Percentiles rank a stretch among this genome's conserved stretches.
phyloP scores from a whole-genome alignment of 2,329 filamentous ascomycete species.

The Coniochaeta sp. region DNA sequence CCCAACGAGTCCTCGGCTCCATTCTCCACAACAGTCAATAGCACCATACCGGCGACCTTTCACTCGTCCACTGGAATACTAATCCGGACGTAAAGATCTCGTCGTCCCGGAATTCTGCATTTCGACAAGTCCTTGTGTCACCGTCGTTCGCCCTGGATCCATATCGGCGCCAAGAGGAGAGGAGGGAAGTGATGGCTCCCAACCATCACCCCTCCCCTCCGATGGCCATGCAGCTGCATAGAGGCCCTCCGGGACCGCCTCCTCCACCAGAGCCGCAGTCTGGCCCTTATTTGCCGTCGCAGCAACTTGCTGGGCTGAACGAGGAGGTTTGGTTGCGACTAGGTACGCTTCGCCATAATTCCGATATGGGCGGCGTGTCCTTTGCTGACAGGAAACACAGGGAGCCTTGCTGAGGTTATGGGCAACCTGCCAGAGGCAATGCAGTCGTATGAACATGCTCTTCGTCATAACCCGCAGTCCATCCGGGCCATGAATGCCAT shows the following conservation, averaged over 20 bases:
- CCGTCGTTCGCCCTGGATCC: not conserved
- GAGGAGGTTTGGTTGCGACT: slow-evolving; percentile 90
- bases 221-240: slow-evolving; percentile 60
- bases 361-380: slow-evolving; percentile 8
- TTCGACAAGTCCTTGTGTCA: not conserved
- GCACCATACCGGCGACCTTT: not conserved
- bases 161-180: slow-evolving; percentile 2
- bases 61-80: not conserved
- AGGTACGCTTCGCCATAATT: slow-evolving; percentile 49
- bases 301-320: slow-evolving; percentile 71
- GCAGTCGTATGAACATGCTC: slow-evolving; percentile 81
- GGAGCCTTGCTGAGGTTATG: slow-evolving; percentile 78
- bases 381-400: slow-evolving; percentile 38
- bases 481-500: slow-evolving; percentile 91
- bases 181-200: slow-evolving; percentile 18
- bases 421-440: slow-evolving; percentile 85
- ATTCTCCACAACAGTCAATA: not conserved
- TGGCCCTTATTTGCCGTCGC: slow-evolving; percentile 55
- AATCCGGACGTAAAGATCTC: not conserved
- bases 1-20: not conserved
- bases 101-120: not conserved
- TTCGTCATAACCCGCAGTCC: slow-evolving; percentile 81
- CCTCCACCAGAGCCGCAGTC: slow-evolving; percentile 48
- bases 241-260: slow-evolving; percentile 56
- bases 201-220: slow-evolving; percentile 77